Conservation (phyloP, 495 filamentous ascomycete species). For the Penicillium taxi region DNA sequence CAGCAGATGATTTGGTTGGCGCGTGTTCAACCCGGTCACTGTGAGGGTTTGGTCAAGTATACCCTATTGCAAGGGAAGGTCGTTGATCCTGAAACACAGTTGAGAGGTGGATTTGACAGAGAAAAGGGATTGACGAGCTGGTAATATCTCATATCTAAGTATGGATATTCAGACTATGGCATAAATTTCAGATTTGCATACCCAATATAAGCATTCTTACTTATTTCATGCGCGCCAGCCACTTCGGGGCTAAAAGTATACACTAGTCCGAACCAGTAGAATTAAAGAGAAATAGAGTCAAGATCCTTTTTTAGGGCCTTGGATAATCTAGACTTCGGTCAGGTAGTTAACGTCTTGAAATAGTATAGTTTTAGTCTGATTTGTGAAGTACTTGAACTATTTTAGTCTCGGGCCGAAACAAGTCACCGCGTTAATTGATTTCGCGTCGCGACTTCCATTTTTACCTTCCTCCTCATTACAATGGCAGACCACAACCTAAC, state of each 20-base stretch:
- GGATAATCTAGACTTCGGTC: too few species aligned
- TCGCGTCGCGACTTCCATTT: constrained; percentile 7
- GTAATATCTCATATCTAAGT: constrained; percentile 40
- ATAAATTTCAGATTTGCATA: too few species aligned
- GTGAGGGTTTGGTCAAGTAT: constrained; percentile 83
- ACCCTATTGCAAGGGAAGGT: constrained; percentile 90
- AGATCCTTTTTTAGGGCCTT: too few species aligned
- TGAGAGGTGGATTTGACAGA: constrained; percentile 86
- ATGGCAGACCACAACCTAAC: constrained; percentile 24
- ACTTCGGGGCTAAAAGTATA: too few species aligned
- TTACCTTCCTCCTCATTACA: constrained; percentile 16
- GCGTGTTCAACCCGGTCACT: constrained; percentile 78
- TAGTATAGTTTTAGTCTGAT: too few species aligned
- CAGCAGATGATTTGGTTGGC: constrained; percentile 91
- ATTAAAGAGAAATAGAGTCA: too few species aligned
- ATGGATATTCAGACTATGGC: too few species aligned
- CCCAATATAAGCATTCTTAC: too few species aligned
- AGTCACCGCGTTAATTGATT: constrained; percentile 18
- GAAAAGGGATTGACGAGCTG: constrained; percentile 73
- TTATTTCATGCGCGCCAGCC: too few species aligned
- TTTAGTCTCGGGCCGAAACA: constrained; percentile 6
- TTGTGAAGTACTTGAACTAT: too few species aligned
- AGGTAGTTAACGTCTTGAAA: too few species aligned
- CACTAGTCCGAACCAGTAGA: too few species aligned
- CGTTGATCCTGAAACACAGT: constrained; percentile 74